A percentile compares a stretch with the other conserved stretches of the same genome.
These are phyloP conservation scores for Gynostemma pentaphyllum DNA, from an alignment of 306 rosid species.

Conservation along the genomic window DNA sequence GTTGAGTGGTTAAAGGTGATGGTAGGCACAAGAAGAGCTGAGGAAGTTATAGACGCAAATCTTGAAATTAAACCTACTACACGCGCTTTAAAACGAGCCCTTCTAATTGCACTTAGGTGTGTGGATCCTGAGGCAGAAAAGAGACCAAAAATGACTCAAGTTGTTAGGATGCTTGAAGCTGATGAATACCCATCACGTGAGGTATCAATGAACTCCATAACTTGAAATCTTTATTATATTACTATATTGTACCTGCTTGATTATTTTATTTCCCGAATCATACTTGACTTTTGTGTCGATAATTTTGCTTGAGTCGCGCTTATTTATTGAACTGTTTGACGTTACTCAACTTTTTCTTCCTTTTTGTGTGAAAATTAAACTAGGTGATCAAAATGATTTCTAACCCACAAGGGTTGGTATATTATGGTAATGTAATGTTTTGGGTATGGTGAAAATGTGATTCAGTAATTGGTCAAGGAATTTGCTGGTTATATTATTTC, in stretches of 20 bases:
- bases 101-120: constrained; percentile 79
- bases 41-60: constrained; percentile 69
- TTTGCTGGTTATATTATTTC: background rate
- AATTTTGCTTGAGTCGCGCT: too few relatives aligned
- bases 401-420: background rate
- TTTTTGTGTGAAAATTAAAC: too few relatives aligned
- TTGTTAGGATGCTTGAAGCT: constrained; percentile 82
- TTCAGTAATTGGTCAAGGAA: background rate
- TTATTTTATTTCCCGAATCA: too few relatives aligned
- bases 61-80: constrained; percentile 70
- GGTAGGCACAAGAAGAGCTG: constrained; percentile 90
- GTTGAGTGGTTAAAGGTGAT: constrained; percentile 95
- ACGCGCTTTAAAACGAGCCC: constrained; percentile 71
- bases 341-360: too few relatives aligned
- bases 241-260: background rate
- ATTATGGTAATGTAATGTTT: too few relatives aligned
- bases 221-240: background rate
- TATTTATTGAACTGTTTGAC: too few relatives aligned
- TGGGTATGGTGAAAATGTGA: background rate
- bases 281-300: too few relatives aligned
- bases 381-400: too few relatives aligned
- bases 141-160: constrained; percentile 94
- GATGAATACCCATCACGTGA: constrained; percentile 81
- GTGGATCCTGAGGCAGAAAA: constrained; percentile 81
- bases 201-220: constrained; percentile 23